Base-by-base conservation (phyloP, 169 alveolate genomes). In the Cryptosporidium bovis region DNA sequence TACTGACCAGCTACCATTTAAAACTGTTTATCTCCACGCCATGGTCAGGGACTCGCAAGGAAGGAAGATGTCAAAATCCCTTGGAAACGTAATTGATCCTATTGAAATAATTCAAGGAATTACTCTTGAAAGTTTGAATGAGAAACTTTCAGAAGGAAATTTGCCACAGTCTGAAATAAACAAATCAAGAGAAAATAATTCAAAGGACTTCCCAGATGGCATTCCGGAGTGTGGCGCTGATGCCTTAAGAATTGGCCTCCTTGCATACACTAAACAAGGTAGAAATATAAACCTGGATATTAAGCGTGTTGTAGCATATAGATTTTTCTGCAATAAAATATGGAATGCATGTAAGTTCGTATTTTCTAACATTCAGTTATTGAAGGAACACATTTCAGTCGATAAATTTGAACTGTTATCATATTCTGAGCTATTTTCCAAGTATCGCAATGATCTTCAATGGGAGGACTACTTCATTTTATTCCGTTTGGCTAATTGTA, bases 1-100 rank as follows among this genome's bases (percentile, higher is more conserved):
- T 66, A 96, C 97, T 67, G 98, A 94, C 65, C 91, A 95, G 87
- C 95, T 98, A 40, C 99, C 99, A 34, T 99, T 99, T 92, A 93
- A 92, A 82, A 94, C 97, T n/a, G 98, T 98, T 24, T 98, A 94
- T 94, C 92, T 98, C 50, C 99, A 98, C 91, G 99, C 99, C n/a
- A 95, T 98, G 97, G 98, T 98, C 36, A 97, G 99, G 82, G 99
- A 98, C 83, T 93, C 98, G 18, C 96, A 96, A 56, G 99, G 99
- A 40, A 96, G 97, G 82, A 98, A 98, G 90, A 98, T 98, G 99
- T 93, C 98, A 33, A 98, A 98, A 93, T 94, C 99, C 82, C 93
- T 95, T 90, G 99, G 99, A 51, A 99, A 98, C 92, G 99, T 99
- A 27, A 97, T 99, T 44, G 99, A 99, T 85, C 99, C 99, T 8